Base-by-base conservation (phyloP, 768 basidiomycete species). In the Tulasnella sp. region DNA sequence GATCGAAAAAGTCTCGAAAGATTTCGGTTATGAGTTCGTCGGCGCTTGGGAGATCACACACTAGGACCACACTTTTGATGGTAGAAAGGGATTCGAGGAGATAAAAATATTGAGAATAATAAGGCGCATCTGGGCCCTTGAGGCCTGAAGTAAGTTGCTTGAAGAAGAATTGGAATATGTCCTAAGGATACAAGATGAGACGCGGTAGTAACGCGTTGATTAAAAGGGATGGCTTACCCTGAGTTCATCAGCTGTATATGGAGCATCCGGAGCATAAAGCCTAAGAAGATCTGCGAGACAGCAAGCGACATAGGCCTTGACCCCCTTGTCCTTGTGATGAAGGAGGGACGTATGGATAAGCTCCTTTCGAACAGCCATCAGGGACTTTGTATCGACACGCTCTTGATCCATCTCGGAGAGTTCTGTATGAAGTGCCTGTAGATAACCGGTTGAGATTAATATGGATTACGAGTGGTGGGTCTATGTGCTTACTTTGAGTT, bases 131-230 rank as follows among this genome's bases (percentile, higher is more conserved):
- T 0, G 79, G 68, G 33, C 80, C 77, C 56, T 81, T 82, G 60
- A 90, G 77, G 1, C 81, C 81, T 1, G 71, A 72, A 2, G 73
- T 69, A 51, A 99, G 79, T 64, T 95, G 93, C 31, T 78, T 72
- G 63, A 90, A 80, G 74, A 98, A 88, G 72, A 99, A 98, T 59
- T 90, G 79, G 66, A 99, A 99, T 63, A 98, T 92, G 65, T 95
- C 90, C 70, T 86, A 74, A 31, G 15, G 15, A 10, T 24, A 22
- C 22, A 12, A 43, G 27, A 31, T 45, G 43, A 45, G 43, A 12
- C 12, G 15, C 9, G 40, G 40, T 10, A 10, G 15, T 42, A 25
- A 9, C 27, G 34, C n/a, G n/a, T n/a, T n/a, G 15, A 29, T 39
- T 12, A 7, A 20, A 7, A 15, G 16, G 48, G 35, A 29, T 51